Evolutionary conservation across 495 filamentous ascomycete species (phyloP), one percentile per base, ranked within the genome.

Genomic region (Geoglossum glabrum): DNA sequence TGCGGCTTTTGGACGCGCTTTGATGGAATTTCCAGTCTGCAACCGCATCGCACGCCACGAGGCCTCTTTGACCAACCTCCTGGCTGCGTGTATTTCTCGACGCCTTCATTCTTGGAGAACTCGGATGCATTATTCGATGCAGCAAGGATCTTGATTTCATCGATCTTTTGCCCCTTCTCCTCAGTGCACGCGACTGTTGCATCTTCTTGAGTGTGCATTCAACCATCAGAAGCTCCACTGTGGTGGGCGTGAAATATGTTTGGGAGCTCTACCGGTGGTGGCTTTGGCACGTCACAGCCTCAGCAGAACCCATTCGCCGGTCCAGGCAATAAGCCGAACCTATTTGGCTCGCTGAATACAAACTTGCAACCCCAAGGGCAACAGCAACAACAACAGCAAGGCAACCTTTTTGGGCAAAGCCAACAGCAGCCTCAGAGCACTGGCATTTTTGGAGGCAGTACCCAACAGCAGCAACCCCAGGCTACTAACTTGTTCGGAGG

Each of bases 391-490:
- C 68, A 73, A 55, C 69, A 6, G 43, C 43, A 47, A 40, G 64
- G 68, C 54, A 66, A 72, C 0, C 56, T 75, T 3, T 76, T 76
- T 57, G 73, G 31, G 11, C 10, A n/a, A 58, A 61, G 61, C 23
- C 67, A 64, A 30, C 67, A 69, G 43, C 62, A 66, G 13, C 58
- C 60, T 31, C 47, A 63, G 17, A 61, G 64, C 1, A 64, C 57
- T 34, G 57, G 65, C 13, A 33, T 69, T 15, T 69, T 69, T 50
- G 67, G 67, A 30, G 31, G 0, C 11, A 43, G 17, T 19, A 21
- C 13, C 10, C 55, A 57, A 26, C 55, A 56, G 19, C 54, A 57
- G 19, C 54, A 57, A 31, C 57, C 57, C 6, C 23, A 28, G 9
- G 50, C 8, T 21, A 23, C 55, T 21, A 33, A 21, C 3, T 11